Evolutionary conservation across 495 filamentous ascomycete genomes (phyloP).

Genomic region (Penicillium canariense): DNA sequence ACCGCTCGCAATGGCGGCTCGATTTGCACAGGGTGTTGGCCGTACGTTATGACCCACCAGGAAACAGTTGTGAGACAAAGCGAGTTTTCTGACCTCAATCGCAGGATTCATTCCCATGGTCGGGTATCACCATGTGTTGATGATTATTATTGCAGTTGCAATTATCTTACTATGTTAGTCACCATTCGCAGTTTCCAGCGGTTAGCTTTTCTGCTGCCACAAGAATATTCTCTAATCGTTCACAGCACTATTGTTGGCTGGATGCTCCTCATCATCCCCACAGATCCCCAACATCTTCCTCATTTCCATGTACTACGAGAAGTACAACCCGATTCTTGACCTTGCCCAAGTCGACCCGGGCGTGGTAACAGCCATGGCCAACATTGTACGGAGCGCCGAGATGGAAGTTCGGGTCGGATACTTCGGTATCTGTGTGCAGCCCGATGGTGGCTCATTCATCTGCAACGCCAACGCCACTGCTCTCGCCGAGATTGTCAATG

Average conservation of each 20-base stretch:
- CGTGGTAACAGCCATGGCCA: slow-evolving; percentile 63
- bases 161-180: slow-evolving; percentile 93
- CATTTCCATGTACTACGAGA: slow-evolving; percentile 67
- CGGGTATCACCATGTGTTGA: slow-evolving; percentile 97
- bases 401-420: slow-evolving; percentile 71
- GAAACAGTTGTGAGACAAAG: neutral
- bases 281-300: slow-evolving; percentile 68
- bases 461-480: slow-evolving; percentile 68
- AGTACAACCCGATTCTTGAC: slow-evolving; percentile 59
- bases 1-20: slow-evolving; percentile 29
- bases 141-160: slow-evolving; percentile 91
- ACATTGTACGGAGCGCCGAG: slow-evolving; percentile 61
- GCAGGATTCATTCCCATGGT: slow-evolving; percentile 88
- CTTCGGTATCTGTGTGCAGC: slow-evolving; percentile 67
- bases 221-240: slow-evolving; percentile 27
- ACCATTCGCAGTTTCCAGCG: neutral
- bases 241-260: slow-evolving; percentile 62
- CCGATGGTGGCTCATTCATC: slow-evolving; percentile 60
- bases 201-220: neutral
- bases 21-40: slow-evolving; percentile 28
- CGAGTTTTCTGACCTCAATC: neutral
- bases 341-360: slow-evolving; percentile 81
- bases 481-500: slow-evolving; percentile 58
- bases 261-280: slow-evolving; percentile 68
- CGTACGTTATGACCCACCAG: slow-evolving; percentile 28